Evolutionary conservation across 371 early-diverging fungal species (phyloP).

Genomic region (Mucor circinelloides): DNA sequence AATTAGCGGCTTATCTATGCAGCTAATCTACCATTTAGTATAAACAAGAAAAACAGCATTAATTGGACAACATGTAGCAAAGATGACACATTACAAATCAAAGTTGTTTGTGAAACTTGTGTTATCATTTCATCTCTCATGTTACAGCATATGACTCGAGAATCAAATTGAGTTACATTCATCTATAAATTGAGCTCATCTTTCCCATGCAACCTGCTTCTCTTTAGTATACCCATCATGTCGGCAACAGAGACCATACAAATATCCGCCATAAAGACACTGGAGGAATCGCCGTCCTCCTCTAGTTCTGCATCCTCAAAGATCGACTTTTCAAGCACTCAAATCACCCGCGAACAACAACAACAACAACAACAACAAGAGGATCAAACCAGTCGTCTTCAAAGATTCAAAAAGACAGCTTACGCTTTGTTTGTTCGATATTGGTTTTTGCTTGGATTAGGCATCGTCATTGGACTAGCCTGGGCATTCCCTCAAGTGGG

Average conservation of each 20-base stretch:
- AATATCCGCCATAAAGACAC: neutral
- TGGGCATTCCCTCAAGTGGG: conserved; percentile 68
- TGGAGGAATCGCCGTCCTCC: neutral
- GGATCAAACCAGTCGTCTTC: neutral
- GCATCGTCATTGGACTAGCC: conserved; percentile 65
- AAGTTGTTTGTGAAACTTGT: too few species aligned
- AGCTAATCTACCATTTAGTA: too few species aligned
- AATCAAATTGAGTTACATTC: neutral
- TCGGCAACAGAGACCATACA: conserved; percentile 7
- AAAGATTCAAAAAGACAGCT: neutral
- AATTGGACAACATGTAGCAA: too few species aligned
- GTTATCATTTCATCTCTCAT: too few species aligned
- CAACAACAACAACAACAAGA: neutral
- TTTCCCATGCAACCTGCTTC: neutral
- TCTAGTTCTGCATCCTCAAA: neutral
- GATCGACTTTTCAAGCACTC: neutral
- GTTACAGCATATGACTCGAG: too few species aligned
- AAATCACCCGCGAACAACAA: neutral
- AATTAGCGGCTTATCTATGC: too few species aligned
- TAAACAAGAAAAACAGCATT: too few species aligned
- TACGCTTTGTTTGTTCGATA: conserved; percentile 22
- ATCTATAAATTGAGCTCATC: neutral
- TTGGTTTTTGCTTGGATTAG: conserved; percentile 68
- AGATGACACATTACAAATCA: too few species aligned
- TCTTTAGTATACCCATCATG: neutral